These are phyloP conservation scores for Lagenidium giganteum DNA, from an alignment of 352 stramenopile species.

Conservation along the genomic window DNA sequence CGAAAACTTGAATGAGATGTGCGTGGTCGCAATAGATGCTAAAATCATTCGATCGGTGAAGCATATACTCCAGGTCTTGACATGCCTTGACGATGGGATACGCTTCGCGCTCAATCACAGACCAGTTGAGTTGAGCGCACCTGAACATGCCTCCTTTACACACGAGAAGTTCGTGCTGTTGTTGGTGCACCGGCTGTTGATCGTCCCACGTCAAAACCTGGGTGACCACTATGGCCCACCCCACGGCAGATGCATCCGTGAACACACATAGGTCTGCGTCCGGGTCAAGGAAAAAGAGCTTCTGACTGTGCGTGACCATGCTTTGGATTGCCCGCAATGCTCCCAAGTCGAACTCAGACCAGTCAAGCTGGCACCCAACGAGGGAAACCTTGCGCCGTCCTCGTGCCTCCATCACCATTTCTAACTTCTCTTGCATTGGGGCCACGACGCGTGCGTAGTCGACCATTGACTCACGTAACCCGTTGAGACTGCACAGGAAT, in stretches of 20 bases:
- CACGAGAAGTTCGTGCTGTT: conserved; percentile 14
- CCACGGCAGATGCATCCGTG: conserved; percentile 4
- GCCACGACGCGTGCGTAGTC: not conserved
- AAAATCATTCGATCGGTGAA: conserved; percentile 7
- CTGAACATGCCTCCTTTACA: conserved; percentile 16
- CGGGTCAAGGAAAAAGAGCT: too few relatives aligned
- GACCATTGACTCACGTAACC: conserved; percentile 7
- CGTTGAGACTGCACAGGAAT: conserved; percentile 12
- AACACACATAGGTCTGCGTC: conserved; percentile 11
- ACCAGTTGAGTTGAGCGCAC: conserved; percentile 4
- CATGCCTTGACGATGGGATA: not conserved
- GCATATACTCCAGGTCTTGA: conserved; percentile 5
- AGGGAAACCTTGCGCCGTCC: too few relatives aligned
- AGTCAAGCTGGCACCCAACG: too few relatives aligned
- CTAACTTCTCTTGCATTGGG: conserved; percentile 1
- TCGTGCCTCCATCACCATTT: not conserved
- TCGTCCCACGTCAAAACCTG: conserved; percentile 11
- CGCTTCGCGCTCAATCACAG: conserved; percentile 11
- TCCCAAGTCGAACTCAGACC: too few relatives aligned
- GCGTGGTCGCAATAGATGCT: conserved; percentile 14
- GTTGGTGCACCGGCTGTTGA: conserved; percentile 6
- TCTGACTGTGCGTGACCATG: too few relatives aligned
- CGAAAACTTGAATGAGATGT: conserved; percentile 17
- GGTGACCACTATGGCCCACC: conserved; percentile 12
- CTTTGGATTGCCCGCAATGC: too few relatives aligned